These are phyloP conservation scores for Candida berthetii DNA, from an alignment of 805 yeast species.

Conservation along the genomic window DNA sequence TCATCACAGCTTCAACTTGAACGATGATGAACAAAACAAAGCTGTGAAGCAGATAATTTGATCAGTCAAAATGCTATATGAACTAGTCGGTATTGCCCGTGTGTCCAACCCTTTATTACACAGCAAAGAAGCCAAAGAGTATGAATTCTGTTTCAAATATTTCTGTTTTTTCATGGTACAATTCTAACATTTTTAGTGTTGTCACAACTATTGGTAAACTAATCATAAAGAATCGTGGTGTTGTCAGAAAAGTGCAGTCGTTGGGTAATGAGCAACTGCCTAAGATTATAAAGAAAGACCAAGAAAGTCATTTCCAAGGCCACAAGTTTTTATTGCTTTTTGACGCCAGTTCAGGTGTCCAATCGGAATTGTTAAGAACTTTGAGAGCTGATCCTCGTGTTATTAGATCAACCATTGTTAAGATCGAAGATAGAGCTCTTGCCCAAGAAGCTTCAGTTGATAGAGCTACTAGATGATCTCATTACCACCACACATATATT, in stretches of 20 bases:
- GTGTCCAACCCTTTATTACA: constrained; percentile 50
- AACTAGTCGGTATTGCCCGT: constrained; percentile 85
- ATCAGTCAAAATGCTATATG: constrained; percentile 94
- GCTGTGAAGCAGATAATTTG: no score
- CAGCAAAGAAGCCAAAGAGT: constrained; percentile 58
- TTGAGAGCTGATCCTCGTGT: constrained; percentile 87
- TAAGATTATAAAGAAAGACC: constrained; percentile 74
- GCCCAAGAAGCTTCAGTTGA: constrained; percentile 55
- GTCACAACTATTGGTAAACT: constrained; percentile 73
- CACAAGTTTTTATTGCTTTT: constrained; percentile 81
- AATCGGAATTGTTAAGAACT: constrained; percentile 75
- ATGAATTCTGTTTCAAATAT: constrained; percentile 15
- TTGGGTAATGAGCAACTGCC: constrained; percentile 79
- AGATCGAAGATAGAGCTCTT: constrained; percentile 45
- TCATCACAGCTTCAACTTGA: no score
- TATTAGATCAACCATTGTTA: constrained; percentile 68
- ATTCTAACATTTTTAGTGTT: constrained; percentile 17
- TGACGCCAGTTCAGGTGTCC: constrained; percentile 83
- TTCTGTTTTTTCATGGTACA: background rate
- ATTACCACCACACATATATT: no score
- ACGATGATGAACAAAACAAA: no score
- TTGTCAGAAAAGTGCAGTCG: constrained; percentile 76
- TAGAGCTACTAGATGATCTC: constrained; percentile 18
- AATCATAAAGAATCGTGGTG: constrained; percentile 86
- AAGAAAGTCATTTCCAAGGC: constrained; percentile 87